Evolutionary conservation across 768 basidiomycete genomes (phyloP).

Genomic region (Trametes meyenii): DNA sequence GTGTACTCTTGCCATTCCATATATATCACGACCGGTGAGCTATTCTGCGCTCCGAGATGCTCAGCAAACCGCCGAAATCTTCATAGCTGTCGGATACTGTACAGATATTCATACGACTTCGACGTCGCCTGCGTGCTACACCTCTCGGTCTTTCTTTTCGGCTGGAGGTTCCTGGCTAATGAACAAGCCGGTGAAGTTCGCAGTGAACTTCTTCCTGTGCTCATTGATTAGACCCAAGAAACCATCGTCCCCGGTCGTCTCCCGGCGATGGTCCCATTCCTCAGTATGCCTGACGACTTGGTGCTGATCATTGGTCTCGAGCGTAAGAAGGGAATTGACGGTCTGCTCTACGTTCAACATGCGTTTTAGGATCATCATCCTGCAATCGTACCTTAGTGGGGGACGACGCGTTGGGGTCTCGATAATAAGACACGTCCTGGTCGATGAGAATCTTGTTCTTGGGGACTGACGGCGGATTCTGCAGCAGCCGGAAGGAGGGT

Average conservation of each 20-base stretch:
- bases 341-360: constrained; percentile 25
- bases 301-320: constrained; percentile 42
- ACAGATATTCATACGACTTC: too few relatives aligned
- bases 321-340: constrained; percentile 46
- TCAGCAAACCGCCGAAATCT: too few relatives aligned
- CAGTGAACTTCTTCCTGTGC: constrained; percentile 46
- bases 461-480: constrained; percentile 43
- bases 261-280: constrained; percentile 47
- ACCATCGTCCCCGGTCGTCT: constrained; percentile 42
- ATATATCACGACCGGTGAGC: too few relatives aligned
- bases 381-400: constrained; percentile 43
- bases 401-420: constrained; percentile 38
- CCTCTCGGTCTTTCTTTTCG: constrained; percentile 4
- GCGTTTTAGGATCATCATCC: not conserved
- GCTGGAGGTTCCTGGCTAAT: constrained; percentile 33
- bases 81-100: too few relatives aligned
- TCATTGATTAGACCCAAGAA: constrained; percentile 50
- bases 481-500: constrained; percentile 43
- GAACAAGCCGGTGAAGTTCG: constrained; percentile 38
- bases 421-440: constrained; percentile 50
- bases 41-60: too few relatives aligned
- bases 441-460: constrained; percentile 46
- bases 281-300: constrained; percentile 45
- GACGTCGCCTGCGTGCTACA: too few relatives aligned
- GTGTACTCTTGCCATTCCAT: too few relatives aligned